Percentiles rank a stretch among this genome's conserved stretches.
Evolutionary conservation across 345 rosid species (phyloP).

Genomic region (Hevea brasiliensis): DNA sequence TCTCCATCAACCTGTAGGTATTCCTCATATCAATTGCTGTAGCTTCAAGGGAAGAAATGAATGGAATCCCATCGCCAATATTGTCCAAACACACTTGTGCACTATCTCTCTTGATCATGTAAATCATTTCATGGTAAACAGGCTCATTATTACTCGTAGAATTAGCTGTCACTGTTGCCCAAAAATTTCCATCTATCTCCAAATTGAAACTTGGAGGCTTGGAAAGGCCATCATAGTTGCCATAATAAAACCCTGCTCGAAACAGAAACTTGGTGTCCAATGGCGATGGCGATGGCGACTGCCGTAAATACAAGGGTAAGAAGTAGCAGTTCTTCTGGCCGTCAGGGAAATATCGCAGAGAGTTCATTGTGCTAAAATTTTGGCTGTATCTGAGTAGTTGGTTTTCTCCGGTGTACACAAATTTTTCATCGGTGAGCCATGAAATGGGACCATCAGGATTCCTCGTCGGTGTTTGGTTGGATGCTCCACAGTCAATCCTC

Average conservation of each 20-base stretch:
- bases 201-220: slow-evolving; percentile 26
- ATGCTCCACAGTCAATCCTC: slow-evolving; percentile 21
- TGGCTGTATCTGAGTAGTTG: background rate
- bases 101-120: background rate
- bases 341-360: slow-evolving; percentile 2
- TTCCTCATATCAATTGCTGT: background rate
- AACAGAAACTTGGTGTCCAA: background rate
- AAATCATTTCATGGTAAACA: slow-evolving; percentile 24
- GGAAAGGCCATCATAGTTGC: slow-evolving; percentile 28
- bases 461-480: background rate
- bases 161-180: slow-evolving; percentile 27
- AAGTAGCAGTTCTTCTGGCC: slow-evolving; percentile 15
- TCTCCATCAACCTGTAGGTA: slow-evolving; percentile 23
- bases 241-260: slow-evolving; percentile 24
- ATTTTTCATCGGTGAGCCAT: slow-evolving; percentile 14
- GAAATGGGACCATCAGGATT: too few relatives aligned
- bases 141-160: slow-evolving; percentile 13
- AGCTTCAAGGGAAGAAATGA: slow-evolving; percentile 35
- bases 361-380: slow-evolving; percentile 4
- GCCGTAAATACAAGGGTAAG: background rate
- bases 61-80: slow-evolving; percentile 20
- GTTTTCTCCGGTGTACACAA: slow-evolving; percentile 11
- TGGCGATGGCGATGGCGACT: too few relatives aligned
- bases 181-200: slow-evolving; percentile 26
- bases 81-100: slow-evolving; percentile 24